Conservation (phyloP, 2,329 filamentous ascomycete genomes). For the Paracoccidioides lutzii region DNA sequence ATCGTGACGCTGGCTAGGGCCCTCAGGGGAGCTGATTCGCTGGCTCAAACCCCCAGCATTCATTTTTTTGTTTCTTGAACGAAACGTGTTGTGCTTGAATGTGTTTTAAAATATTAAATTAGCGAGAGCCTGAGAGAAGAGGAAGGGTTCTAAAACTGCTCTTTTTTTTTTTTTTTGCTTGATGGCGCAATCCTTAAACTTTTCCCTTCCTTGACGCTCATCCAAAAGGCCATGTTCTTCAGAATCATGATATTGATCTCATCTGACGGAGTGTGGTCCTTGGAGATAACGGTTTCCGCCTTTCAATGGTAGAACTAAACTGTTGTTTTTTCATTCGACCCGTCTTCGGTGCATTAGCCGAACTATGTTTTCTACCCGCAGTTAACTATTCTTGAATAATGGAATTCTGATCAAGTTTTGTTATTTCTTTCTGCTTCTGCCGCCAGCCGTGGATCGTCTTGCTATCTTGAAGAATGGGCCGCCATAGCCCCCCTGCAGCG, state of each 20-base stretch:
- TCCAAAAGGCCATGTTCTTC: too few species aligned
- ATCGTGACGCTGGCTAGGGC: not conserved
- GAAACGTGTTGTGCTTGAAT: not conserved
- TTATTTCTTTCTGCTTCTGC: not conserved
- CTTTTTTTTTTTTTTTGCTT: too few species aligned
- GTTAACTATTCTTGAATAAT: not conserved
- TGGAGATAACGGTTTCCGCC: not conserved
- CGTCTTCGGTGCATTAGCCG: not conserved
- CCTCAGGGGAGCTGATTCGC: not conserved
- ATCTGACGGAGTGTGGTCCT: not conserved
- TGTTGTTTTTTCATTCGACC: too few species aligned
- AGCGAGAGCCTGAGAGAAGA: too few species aligned
- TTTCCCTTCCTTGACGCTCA: too few species aligned
- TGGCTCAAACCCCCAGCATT: not conserved
- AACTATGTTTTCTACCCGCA: not conserved
- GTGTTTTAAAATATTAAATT: not conserved
- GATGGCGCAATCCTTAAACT: too few species aligned
- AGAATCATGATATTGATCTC: too few species aligned
- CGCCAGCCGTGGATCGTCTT: not conserved
- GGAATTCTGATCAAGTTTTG: not conserved
- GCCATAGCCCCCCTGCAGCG: too few species aligned
- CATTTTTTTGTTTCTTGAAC: not conserved
- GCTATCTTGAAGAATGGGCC: not conserved
- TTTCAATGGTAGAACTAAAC: not conserved
- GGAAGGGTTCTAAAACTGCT: too few species aligned